Evolutionary conservation across 306 rosid species (phyloP).

Genomic region (Cucurbita moschata): DNA sequence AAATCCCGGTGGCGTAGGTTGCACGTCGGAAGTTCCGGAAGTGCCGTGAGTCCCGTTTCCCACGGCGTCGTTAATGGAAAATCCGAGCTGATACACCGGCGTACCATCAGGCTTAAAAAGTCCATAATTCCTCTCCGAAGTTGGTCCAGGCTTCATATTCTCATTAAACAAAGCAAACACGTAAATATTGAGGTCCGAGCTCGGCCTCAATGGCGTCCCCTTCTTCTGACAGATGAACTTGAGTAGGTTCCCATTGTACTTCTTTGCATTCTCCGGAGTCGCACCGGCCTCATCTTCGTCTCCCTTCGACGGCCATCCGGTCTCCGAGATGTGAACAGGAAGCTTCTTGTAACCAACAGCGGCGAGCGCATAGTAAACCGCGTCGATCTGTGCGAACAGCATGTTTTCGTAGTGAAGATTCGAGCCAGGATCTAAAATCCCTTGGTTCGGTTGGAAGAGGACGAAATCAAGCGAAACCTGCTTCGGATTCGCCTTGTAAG

Average conservation of each 20-base stretch:
- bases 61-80: slow-evolving; percentile 14
- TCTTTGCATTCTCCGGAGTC: slow-evolving; percentile 62
- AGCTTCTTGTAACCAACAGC: slow-evolving; percentile 47
- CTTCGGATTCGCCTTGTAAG: slow-evolving; percentile 66
- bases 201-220: slow-evolving; percentile 75
- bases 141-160: slow-evolving; percentile 92
- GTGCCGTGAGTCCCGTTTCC: slow-evolving; percentile 9
- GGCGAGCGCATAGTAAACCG: slow-evolving; percentile 54
- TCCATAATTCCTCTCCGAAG: slow-evolving; percentile 88
- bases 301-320: slow-evolving; percentile 98
- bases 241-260: slow-evolving; percentile 69
- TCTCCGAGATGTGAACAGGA: slow-evolving; percentile 83
- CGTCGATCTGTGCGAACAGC: slow-evolving; percentile 91
- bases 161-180: slow-evolving; percentile 87
- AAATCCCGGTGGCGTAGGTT: slow-evolving; percentile 25
- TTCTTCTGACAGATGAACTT: slow-evolving; percentile 36
- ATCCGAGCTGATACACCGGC: slow-evolving; percentile 49
- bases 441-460: slow-evolving; percentile 70
- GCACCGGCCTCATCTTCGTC: slow-evolving; percentile 79
- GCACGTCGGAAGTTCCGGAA: slow-evolving; percentile 12
- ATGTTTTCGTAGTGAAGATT: slow-evolving; percentile 81
- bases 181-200: slow-evolving; percentile 61
- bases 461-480: slow-evolving; percentile 60
- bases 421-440: slow-evolving; percentile 47
- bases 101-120: slow-evolving; percentile 77